A percentile compares a stretch with the other conserved stretches of the same genome.
Evolutionary conservation across 345 rosid species (phyloP).

Genomic region (Carallia brachiata): DNA sequence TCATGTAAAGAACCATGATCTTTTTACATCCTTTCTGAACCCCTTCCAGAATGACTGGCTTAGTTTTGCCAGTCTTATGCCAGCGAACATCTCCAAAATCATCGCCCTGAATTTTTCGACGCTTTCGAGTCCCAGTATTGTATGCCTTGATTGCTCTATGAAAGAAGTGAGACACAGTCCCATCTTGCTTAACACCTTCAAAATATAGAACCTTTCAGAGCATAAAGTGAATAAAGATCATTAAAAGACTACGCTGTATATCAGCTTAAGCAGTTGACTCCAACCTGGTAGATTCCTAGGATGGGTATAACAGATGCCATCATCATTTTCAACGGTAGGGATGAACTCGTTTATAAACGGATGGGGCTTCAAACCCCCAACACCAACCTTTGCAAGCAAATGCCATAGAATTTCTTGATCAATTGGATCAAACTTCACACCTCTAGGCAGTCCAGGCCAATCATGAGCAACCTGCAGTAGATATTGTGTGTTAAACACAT

Average conservation of each 20-base stretch:
- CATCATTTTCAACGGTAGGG: slow-evolving; percentile 71
- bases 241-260: neutral
- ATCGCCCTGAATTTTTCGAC: slow-evolving; percentile 81
- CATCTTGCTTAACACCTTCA: slow-evolving; percentile 78
- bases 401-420: slow-evolving; percentile 90
- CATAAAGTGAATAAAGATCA: slow-evolving; percentile 5
- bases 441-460: slow-evolving; percentile 95
- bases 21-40: slow-evolving; percentile 83
- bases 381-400: slow-evolving; percentile 65
- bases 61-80: slow-evolving; percentile 95
- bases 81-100: slow-evolving; percentile 85
- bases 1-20: slow-evolving; percentile 81
- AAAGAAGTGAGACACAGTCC: slow-evolving; percentile 75
- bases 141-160: slow-evolving; percentile 88
- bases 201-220: neutral
- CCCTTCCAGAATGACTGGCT: slow-evolving; percentile 76
- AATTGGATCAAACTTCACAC: slow-evolving; percentile 94
- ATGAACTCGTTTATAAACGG: slow-evolving; percentile 83
- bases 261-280: slow-evolving; percentile 9
- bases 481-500: neutral
- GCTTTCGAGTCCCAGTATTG: slow-evolving; percentile 86
- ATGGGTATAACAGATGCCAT: slow-evolving; percentile 95
- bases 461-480: slow-evolving; percentile 61
- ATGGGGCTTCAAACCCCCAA: slow-evolving; percentile 47
- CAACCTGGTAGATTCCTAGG: slow-evolving; percentile 90